These are phyloP conservation scores for Metschnikowia cubensis DNA, from an alignment of 805 yeast genomes.

Conservation along the genomic window DNA sequence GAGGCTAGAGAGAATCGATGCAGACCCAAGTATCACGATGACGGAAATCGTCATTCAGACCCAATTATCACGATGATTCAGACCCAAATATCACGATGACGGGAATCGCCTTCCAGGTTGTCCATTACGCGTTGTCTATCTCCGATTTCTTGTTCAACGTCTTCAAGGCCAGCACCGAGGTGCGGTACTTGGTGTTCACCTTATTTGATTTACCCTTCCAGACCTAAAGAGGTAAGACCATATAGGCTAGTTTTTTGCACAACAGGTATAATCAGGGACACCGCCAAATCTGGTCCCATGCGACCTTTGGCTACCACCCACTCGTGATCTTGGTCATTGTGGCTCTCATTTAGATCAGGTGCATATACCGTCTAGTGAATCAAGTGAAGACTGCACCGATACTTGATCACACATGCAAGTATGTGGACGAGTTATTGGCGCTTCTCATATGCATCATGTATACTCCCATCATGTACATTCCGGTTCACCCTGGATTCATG, in stretches of 20 bases:
- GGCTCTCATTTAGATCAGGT: constrained; percentile 56
- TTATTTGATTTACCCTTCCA: constrained; percentile 21
- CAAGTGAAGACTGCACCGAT: constrained; percentile 66
- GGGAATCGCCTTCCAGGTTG: constrained; percentile 75
- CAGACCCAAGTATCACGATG: no score
- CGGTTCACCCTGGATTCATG: constrained; percentile 62
- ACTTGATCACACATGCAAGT: constrained; percentile 46
- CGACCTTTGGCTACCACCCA: constrained; percentile 42
- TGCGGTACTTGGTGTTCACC: constrained; percentile 23
- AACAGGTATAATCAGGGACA: constrained; percentile 32
- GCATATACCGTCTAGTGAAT: constrained; percentile 66
- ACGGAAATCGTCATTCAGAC: no score
- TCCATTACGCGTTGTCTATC: constrained; percentile 57
- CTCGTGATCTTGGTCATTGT: constrained; percentile 45
- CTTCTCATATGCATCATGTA: constrained; percentile 28
- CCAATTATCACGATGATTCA: no score
- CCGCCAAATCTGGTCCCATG: constrained; percentile 30
- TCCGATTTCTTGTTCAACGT: constrained; percentile 45
- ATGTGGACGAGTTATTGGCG: constrained; percentile 36
- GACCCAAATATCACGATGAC: constrained; percentile 72
- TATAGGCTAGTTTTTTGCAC: constrained; percentile 20
- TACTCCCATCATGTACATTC: no score
- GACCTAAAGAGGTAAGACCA: constrained; percentile 17
- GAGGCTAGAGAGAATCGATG: constrained; percentile 23
- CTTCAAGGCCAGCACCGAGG: constrained; percentile 22